Evolutionary conservation across 2,329 filamentous ascomycete genomes (phyloP).

Genomic region (Xenoacremonium recifei): DNA sequence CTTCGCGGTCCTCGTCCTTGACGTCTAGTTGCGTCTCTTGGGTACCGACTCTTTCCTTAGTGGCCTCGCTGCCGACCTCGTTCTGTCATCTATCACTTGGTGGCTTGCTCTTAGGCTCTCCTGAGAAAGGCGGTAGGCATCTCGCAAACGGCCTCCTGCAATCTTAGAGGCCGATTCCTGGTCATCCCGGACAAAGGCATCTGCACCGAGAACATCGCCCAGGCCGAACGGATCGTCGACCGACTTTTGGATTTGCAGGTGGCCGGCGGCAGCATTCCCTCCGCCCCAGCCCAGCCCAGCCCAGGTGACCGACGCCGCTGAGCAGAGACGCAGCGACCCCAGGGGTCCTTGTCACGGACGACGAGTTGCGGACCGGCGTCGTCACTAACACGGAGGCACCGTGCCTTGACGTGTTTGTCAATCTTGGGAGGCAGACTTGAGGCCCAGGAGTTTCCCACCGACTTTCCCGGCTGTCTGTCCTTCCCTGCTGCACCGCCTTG

Average conservation of each 20-base stretch:
- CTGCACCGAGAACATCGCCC: conserved; percentile 11
- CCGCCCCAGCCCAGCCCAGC: too few species aligned
- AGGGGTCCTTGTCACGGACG: conserved; percentile 19
- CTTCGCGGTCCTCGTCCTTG: conserved; percentile 14
- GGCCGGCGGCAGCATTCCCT: too few species aligned
- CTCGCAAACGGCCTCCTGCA: conserved; percentile 17
- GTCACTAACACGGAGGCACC: conserved; percentile 11
- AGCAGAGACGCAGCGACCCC: conserved; percentile 11
- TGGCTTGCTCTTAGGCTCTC: conserved; percentile 22
- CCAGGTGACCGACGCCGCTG: conserved; percentile 13
- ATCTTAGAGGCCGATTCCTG: conserved; percentile 16
- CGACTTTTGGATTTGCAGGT: conserved; percentile 22
- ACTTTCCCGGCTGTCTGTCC: conserved; percentile 21
- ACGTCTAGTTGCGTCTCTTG: conserved; percentile 11
- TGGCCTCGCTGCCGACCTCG: conserved; percentile 10
- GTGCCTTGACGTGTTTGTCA: conserved; percentile 26
- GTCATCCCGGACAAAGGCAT: conserved; percentile 21
- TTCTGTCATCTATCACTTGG: conserved; percentile 28
- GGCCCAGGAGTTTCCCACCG: conserved; percentile 18
- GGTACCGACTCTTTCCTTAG: conserved; percentile 8
- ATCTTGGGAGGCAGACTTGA: conserved; percentile 22
- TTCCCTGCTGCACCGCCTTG: conserved; percentile 20
- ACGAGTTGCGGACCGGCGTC: conserved; percentile 13
- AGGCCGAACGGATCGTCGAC: conserved; percentile 17
- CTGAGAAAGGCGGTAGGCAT: conserved; percentile 23